Conservation (phyloP, 2,329 filamentous ascomycete species). For the Davidsoniella eucalypti region DNA sequence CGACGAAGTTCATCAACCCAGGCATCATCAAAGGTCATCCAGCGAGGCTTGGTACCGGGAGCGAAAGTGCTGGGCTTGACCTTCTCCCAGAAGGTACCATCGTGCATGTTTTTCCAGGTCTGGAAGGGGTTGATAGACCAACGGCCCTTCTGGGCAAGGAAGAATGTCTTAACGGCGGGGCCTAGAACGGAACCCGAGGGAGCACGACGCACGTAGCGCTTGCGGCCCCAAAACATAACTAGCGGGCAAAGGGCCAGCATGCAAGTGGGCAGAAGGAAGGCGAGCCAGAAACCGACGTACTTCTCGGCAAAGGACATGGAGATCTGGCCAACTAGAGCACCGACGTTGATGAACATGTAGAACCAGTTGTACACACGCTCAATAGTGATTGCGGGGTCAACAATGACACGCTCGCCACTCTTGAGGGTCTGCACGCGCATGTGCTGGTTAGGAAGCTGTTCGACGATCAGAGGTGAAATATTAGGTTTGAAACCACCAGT, state of each 20-base stretch:
- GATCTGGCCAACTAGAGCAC: slow-evolving; percentile 46
- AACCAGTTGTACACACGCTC: slow-evolving; percentile 52
- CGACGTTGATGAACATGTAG: slow-evolving; percentile 57
- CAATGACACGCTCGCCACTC: slow-evolving; percentile 45
- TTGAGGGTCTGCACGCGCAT: slow-evolving; percentile 33
- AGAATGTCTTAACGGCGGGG: slow-evolving; percentile 44
- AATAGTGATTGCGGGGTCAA: slow-evolving; percentile 46
- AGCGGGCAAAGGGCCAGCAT: slow-evolving; percentile 47
- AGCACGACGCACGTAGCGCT: slow-evolving; percentile 39
- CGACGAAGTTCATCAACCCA: slow-evolving; percentile 63
- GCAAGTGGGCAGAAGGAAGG: slow-evolving; percentile 50
- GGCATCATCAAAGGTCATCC: slow-evolving; percentile 66
- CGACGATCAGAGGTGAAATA: slow-evolving; percentile 49
- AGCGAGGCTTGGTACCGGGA: slow-evolving; percentile 36
- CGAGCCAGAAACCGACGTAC: slow-evolving; percentile 59
- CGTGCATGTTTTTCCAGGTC: slow-evolving; percentile 41
- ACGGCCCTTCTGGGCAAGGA: slow-evolving; percentile 47
- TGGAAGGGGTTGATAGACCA: slow-evolving; percentile 50
- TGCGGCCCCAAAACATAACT: slow-evolving; percentile 42
- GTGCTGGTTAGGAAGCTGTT: slow-evolving; percentile 43
- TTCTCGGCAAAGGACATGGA: slow-evolving; percentile 58
- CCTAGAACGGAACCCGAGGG: slow-evolving; percentile 52
- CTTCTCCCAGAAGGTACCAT: slow-evolving; percentile 45
- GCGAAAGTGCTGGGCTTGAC: slow-evolving; percentile 52
- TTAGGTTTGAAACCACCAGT: slow-evolving; percentile 66